Base-by-base conservation (phyloP, 768 basidiomycete genomes). In the Pulveroboletus ravenelii region DNA sequence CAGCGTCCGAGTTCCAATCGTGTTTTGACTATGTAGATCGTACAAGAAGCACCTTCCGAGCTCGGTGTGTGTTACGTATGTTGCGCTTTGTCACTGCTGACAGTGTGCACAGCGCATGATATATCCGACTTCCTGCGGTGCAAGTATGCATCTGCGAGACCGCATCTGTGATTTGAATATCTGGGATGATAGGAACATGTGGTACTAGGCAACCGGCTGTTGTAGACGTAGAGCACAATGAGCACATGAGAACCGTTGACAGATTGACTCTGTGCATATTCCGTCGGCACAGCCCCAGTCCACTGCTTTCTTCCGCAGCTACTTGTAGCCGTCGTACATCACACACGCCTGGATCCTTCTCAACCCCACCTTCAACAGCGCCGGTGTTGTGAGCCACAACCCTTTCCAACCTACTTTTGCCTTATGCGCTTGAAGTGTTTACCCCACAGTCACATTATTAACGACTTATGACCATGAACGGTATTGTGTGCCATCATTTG, bases 31-130 rank as follows among this genome's bases (percentile, higher is more conserved):
- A 8, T 27, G 43, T 30, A 69, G 66, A 57, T 67, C 23, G 56
- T 55, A 2, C 66, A 67, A 10, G 67, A 67, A 39, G 60, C 63
- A 1, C 67, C 66, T 6, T 18, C 49, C 18, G 65, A 67, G 29
- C 61, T 69, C 9, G 67, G 66, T 67, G n/a, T 7, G 62, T 55
- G 8, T 34, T 10, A 4, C 13, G 18, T 14, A n/a, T 10, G 23
- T 12, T n/a, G 15, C 14, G 15, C 29, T 5, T 34, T 25, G 15
- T 35, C 34, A 1, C n/a, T 3, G 5, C 18, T 50, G 49, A 57
- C 14, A 18, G 25, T 4, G 23, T 36, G 17, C 18, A 5, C 20
- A 65, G 66, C 66, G 9, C 56, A 46, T 23, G 62, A 69, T 30
- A 35, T 68, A 25, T 60, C 65, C 14, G 49, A 49, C 12, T 68